Evolutionary conservation across 106 monocot genomes (phyloP).

Genomic region (Phalaenopsis equestris): DNA sequence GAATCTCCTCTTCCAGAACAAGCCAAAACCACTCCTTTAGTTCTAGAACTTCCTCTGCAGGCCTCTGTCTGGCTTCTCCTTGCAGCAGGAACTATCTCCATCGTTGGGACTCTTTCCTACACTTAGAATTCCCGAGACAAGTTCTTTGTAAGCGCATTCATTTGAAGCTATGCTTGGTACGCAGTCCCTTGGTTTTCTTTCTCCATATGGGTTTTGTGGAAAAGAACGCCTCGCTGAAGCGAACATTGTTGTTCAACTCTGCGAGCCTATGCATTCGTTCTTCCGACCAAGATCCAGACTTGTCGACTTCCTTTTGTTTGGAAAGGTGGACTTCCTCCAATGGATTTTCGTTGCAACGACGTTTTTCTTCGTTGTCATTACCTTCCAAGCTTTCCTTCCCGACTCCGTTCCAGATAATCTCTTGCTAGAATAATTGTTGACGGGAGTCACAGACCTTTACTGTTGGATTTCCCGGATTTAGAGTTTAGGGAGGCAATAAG

Average conservation of each 20-base stretch:
- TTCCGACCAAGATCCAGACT: constrained; percentile 39
- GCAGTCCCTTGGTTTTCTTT: neutral
- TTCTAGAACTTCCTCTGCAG: no score
- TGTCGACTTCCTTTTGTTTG: constrained; percentile 45
- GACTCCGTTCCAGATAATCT: constrained; percentile 29
- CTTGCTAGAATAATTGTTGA: neutral
- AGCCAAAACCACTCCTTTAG: no score
- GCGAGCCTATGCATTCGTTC: constrained; percentile 9
- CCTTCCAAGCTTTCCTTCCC: constrained; percentile 52
- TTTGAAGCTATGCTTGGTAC: no score
- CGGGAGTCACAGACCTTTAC: constrained; percentile 25
- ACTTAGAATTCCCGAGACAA: no score
- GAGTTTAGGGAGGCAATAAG: constrained; percentile 61
- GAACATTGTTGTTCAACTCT: constrained; percentile 12
- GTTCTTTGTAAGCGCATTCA: no score
- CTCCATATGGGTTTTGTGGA: constrained; percentile 26
- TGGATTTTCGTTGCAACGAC: constrained; percentile 34
- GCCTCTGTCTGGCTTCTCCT: no score
- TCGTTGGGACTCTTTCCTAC: no score
- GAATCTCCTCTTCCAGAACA: no score
- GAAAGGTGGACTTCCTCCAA: constrained; percentile 56
- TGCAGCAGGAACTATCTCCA: no score
- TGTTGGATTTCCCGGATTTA: constrained; percentile 7
- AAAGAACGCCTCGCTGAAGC: constrained; percentile 15
- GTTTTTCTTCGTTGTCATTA: constrained; percentile 53